Evolutionary conservation across 257 asterid species (phyloP).

Genomic region (Scutellaria baicalensis): DNA sequence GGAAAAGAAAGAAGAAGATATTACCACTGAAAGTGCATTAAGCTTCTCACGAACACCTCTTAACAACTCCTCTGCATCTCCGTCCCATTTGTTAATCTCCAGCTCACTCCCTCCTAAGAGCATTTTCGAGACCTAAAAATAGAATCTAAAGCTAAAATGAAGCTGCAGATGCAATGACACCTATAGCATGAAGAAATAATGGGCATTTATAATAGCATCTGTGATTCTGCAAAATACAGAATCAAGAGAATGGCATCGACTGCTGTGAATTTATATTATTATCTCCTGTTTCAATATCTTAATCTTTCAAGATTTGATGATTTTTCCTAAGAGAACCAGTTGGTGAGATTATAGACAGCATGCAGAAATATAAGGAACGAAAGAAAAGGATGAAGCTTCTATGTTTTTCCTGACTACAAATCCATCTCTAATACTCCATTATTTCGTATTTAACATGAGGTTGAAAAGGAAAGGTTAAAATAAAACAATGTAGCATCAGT

Average conservation of each 20-base stretch:
- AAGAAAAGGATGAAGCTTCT: neutral
- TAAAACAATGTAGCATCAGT: neutral
- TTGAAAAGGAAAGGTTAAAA: neutral
- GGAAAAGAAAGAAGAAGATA: neutral
- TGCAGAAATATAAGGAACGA: neutral
- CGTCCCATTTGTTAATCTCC: conserved; percentile 73
- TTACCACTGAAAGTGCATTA: conserved; percentile 81
- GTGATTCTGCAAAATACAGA: neutral
- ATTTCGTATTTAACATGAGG: neutral
- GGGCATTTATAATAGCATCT: neutral
- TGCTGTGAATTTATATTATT: neutral
- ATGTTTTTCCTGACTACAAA: neutral
- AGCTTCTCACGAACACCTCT: conserved; percentile 69
- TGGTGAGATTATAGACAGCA: neutral
- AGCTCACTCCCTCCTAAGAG: conserved; percentile 57
- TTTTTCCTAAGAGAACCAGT: neutral
- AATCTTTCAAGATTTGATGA: neutral
- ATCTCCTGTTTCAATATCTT: neutral
- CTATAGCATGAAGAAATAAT: neutral
- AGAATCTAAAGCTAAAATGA: conserved; percentile 9
- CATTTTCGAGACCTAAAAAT: conserved; percentile 48
- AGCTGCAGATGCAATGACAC: neutral
- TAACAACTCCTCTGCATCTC: conserved; percentile 60
- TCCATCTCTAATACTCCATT: neutral
- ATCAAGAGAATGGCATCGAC: neutral